These are phyloP conservation scores for Coniferiporia sulphurascens DNA, from an alignment of 1,284 basidiomycete genomes.

Conservation along the genomic window DNA sequence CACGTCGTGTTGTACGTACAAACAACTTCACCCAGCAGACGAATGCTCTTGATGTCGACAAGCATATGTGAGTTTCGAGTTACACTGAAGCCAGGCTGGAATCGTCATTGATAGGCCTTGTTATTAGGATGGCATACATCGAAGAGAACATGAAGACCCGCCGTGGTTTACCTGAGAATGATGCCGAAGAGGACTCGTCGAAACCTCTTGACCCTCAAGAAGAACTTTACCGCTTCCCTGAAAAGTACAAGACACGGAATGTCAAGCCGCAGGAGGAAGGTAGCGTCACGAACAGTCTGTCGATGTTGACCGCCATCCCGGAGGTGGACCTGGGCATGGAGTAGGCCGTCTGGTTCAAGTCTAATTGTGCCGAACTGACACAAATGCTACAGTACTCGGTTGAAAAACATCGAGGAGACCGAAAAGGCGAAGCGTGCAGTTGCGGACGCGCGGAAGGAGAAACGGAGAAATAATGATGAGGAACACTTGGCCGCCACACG, in stretches of 20 bases:
- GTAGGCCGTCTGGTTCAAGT: conserved; percentile 44
- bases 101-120: neutral
- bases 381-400: conserved; percentile 57
- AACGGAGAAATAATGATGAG: conserved; percentile 54
- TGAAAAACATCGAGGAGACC: conserved; percentile 95
- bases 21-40: conserved; percentile 98
- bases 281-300: conserved; percentile 85
- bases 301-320: conserved; percentile 95
- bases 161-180: conserved; percentile 49
- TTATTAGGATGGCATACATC: conserved; percentile 90
- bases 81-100: neutral
- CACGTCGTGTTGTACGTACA: conserved; percentile 69
- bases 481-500: conserved; percentile 77
- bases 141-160: conserved; percentile 87
- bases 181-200: conserved; percentile 36
- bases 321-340: conserved; percentile 98
- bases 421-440: conserved; percentile 90
- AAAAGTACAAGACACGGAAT: conserved; percentile 56
- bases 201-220: conserved; percentile 67
- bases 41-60: conserved; percentile 92
- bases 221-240: conserved; percentile 76
- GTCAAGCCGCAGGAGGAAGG: conserved; percentile 70
- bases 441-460: conserved; percentile 64
- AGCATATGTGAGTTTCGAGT: conserved; percentile 76
- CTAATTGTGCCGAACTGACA: neutral